Base-by-base conservation (phyloP, 2,329 filamentous ascomycete species). In the Ascochyta fabae region DNA sequence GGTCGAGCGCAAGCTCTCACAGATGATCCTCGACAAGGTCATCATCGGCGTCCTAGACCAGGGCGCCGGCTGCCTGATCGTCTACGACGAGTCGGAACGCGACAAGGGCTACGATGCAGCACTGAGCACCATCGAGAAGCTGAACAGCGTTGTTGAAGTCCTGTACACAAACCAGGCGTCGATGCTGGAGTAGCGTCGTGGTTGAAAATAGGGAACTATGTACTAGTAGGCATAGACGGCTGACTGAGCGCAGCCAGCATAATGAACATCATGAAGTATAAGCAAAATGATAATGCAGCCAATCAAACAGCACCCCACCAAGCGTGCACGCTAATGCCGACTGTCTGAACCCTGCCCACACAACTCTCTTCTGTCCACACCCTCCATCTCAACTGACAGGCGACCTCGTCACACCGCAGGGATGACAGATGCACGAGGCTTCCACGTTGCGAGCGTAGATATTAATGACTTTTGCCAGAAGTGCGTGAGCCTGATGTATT, bases 21-120 rank as follows among this genome's bases (percentile, higher is more conserved):
- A 99, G 84, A 99, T 99, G 96, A 99, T 99, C 72, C 84, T 99
- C 56, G 95, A 99, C 81, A 97, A 97, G 83, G 92, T 98, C 70
- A 98, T 99, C 73, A 92, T 97, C 66, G 95, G 96, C 56, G 95
- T 99, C 52, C 81, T 99, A 67, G 95, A 99, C 76, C 95, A 99
- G 79, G 95, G 95, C 45, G 91, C 92, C n/a, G 94, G 94, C 35
- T 98, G 96, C 77, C 84, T 99, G 75, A 96, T 97, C 77, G 92
- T 99, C 68, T 99, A 89, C 72, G 95, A 99, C 72, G 95, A 99
- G 85, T 91, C 91, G 13, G 89, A 96, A 75, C 86, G 93, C 63
- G 95, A 99, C 75, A 88, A 94, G 79, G 89, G 90, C 31, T 99
- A 99, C 74, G 95, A 98, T 76, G 90, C 93, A 12, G 96, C 96